Base-by-base conservation (phyloP, 371 early-diverging fungal genomes). In the Circinella minor region DNA sequence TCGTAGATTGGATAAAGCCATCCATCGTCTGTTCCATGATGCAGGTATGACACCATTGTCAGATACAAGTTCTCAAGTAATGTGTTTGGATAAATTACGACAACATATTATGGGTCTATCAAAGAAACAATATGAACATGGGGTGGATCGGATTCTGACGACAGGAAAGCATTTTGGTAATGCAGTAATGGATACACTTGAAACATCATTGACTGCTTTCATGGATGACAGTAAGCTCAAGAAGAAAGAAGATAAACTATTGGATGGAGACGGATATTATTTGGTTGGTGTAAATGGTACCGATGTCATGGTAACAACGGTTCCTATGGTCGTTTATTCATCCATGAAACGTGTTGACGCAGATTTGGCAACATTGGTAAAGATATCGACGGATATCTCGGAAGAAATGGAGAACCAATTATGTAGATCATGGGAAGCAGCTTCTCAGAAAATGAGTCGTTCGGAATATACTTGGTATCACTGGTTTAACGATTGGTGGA, bases 151-250 rank as follows among this genome's bases (percentile, higher is more conserved):
- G 57, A 57, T 57, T 13, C 6, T 34, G 34, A n/a, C 57, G 5
- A 57, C 57, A 4, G 57, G 57, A 6, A 57, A 57, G 27, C 18
- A 8, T 34, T 57, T 57, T 27, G 57, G 57, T 34, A 7, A 57
- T 57, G 57, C 57, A 10, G 57, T 57, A 7, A 57, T 57, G 57
- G 57, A 57, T 57, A 57, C 57, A n/a, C 14, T 57, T 5, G 57
- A 57, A 34, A 57, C 57, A 27, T 57, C 57, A 18, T 57, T 57
- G 57, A 34, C 57, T 7, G 57, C 14, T 9, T 57, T 57, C 27
- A 34, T 34, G 57, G 36, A 57, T 57, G 34, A 34, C 4, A 18
- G 36, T 34, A 15, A 13, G 2, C 8, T 6, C 6, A 15, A 18
- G 6, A 54, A 15, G 15, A 18, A 54, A n/a, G 57, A n/a, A 9